Conservation (phyloP, 129 eudicot genomes). For the Mikania micrantha region DNA sequence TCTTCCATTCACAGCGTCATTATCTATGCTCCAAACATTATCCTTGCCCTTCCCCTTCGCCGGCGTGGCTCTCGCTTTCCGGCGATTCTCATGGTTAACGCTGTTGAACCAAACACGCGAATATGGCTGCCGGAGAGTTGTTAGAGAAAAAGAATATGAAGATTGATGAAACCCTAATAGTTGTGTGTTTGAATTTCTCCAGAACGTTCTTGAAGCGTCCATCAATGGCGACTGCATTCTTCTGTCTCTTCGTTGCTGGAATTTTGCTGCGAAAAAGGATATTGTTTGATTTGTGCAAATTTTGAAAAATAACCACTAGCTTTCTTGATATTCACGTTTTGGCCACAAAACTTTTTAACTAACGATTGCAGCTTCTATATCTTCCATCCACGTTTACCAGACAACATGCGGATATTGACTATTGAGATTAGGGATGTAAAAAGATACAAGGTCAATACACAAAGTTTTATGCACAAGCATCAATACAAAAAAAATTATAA, state of each 20-base stretch:
- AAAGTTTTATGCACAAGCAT: no score
- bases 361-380: neutral
- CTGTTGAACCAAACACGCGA: conserved; percentile 38
- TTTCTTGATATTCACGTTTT: neutral
- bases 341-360: conserved; percentile 2
- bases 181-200: conserved; percentile 3
- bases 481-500: no score
- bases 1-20: conserved; percentile 40
- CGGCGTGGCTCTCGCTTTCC: conserved; percentile 28
- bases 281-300: conserved; percentile 1
- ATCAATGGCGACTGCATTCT: conserved; percentile 52
- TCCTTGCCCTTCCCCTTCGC: conserved; percentile 72
- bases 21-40: conserved; percentile 95
- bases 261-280: conserved; percentile 2
- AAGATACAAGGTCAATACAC: no score
- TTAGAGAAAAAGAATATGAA: conserved; percentile 13
- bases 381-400: no score
- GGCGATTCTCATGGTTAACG: conserved; percentile 9
- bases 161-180: conserved; percentile 16
- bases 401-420: no score
- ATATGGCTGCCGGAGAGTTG: conserved; percentile 13
- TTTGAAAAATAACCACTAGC: neutral
- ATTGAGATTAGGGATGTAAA: no score
- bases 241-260: conserved; percentile 6
- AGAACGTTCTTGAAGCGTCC: conserved; percentile 37